These are phyloP conservation scores for Alternaria longipes DNA, from an alignment of 2,329 filamentous ascomycete species.

Conservation along the genomic window DNA sequence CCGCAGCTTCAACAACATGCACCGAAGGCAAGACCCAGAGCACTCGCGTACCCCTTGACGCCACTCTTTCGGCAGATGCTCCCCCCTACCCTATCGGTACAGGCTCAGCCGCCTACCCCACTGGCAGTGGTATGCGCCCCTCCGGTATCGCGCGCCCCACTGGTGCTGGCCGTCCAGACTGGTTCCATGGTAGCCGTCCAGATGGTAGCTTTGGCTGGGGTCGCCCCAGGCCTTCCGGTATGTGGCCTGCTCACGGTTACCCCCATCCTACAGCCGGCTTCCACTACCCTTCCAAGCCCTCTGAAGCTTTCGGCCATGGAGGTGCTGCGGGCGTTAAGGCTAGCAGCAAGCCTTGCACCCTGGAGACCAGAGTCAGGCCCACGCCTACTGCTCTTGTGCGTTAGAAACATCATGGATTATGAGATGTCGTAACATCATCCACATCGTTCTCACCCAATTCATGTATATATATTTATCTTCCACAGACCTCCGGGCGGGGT, in stretches of 20 bases:
- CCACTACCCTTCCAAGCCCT: slow-evolving; percentile 10
- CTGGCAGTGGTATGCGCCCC: slow-evolving; percentile 11
- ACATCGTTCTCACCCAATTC: background rate
- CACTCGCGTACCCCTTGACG: slow-evolving; percentile 6
- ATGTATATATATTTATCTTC: background rate
- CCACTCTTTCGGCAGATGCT: slow-evolving; percentile 6
- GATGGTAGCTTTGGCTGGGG: slow-evolving; percentile 23
- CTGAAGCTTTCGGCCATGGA: slow-evolving; percentile 10
- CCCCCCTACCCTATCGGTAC: slow-evolving; percentile 12
- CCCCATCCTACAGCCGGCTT: slow-evolving; percentile 4
- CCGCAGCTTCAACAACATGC: background rate
- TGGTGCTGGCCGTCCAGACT: slow-evolving; percentile 15
- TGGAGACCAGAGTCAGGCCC: slow-evolving; percentile 35
- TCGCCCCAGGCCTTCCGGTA: slow-evolving; percentile 28
- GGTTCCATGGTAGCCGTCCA: slow-evolving; percentile 13
- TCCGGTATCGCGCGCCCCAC: slow-evolving; percentile 10
- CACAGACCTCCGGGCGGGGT: background rate
- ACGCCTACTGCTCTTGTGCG: slow-evolving; percentile 24
- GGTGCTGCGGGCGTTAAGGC: slow-evolving; percentile 14
- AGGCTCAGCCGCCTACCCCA: slow-evolving; percentile 5
- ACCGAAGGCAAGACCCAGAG: background rate
- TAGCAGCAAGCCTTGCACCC: slow-evolving; percentile 29
- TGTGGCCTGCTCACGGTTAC: slow-evolving; percentile 18
- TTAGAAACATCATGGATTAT: background rate
- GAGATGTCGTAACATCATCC: background rate